These are phyloP conservation scores for Citrus medica DNA, from an alignment of 345 rosid genomes.

Conservation along the genomic window DNA sequence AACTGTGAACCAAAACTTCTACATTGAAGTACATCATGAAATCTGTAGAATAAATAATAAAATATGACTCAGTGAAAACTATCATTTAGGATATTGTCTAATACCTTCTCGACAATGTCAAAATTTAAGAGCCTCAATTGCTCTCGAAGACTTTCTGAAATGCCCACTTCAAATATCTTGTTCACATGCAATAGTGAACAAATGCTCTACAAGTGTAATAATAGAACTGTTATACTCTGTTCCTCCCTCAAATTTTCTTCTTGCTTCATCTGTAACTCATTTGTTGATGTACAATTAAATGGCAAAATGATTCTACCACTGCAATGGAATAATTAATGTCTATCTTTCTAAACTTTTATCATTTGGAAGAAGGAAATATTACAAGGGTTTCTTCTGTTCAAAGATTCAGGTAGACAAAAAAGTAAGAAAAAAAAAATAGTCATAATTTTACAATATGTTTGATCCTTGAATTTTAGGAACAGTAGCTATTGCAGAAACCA, in stretches of 20 bases:
- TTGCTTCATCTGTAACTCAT: background rate
- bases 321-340: background rate
- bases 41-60: background rate
- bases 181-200: slow-evolving; percentile 77
- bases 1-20: background rate
- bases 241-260: background rate
- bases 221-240: background rate
- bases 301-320: background rate
- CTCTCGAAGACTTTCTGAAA: slow-evolving; percentile 64
- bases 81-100: background rate
- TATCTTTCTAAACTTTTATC: background rate
- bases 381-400: background rate
- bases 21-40: background rate
- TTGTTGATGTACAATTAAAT: background rate
- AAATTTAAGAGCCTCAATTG: slow-evolving; percentile 58
- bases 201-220: slow-evolving; percentile 49
- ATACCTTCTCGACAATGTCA: slow-evolving; percentile 75
- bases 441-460: background rate
- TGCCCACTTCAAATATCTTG: slow-evolving; percentile 85
- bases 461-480: background rate
- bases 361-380: background rate
- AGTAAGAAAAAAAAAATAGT: background rate
- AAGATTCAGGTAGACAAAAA: background rate
- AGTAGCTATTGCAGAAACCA: background rate
- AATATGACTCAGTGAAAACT: slow-evolving; percentile 8